Evolutionary conservation across 352 stramenopile genomes (phyloP).

Genomic region (Phytophthora ohioensis): DNA sequence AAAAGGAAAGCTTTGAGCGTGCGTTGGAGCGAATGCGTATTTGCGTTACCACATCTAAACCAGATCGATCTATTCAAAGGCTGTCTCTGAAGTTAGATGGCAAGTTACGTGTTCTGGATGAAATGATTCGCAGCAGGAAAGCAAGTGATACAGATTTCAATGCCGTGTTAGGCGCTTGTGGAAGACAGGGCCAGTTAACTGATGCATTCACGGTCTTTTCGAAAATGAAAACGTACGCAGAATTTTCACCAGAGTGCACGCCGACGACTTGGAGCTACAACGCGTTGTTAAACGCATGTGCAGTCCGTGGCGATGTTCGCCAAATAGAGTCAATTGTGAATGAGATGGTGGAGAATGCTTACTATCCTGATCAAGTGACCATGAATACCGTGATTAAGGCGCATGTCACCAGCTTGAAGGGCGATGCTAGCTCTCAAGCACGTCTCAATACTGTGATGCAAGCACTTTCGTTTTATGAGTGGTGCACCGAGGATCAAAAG

Average conservation of each 20-base stretch:
- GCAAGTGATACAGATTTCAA: constrained; percentile 47
- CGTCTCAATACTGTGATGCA: constrained; percentile 38
- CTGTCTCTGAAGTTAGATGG: constrained; percentile 38
- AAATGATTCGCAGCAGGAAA: constrained; percentile 34
- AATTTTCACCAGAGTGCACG: constrained; percentile 22
- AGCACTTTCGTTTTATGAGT: constrained; percentile 46
- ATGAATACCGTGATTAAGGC: constrained; percentile 67
- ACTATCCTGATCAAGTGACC: constrained; percentile 50
- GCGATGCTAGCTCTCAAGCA: constrained; percentile 8
- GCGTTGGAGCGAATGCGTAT: constrained; percentile 25
- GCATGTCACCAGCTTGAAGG: constrained; percentile 32
- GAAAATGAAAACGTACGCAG: constrained; percentile 44
- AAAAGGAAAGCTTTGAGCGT: constrained; percentile 36
- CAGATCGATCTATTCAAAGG: constrained; percentile 20
- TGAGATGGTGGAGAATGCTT: constrained; percentile 42
- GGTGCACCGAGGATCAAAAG: constrained; percentile 39
- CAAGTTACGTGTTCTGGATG: constrained; percentile 47
- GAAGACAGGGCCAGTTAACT: constrained; percentile 39
- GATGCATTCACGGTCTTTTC: constrained; percentile 45
- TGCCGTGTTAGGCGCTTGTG: constrained; percentile 47
- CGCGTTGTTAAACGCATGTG: constrained; percentile 56
- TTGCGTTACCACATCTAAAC: not conserved
- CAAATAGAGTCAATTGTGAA: constrained; percentile 45
- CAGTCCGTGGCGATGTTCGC: constrained; percentile 37
- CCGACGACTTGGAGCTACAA: constrained; percentile 54